Evolutionary conservation across 2,329 filamentous ascomycete genomes (phyloP).

Genomic region (Fusarium decemcellulare): DNA sequence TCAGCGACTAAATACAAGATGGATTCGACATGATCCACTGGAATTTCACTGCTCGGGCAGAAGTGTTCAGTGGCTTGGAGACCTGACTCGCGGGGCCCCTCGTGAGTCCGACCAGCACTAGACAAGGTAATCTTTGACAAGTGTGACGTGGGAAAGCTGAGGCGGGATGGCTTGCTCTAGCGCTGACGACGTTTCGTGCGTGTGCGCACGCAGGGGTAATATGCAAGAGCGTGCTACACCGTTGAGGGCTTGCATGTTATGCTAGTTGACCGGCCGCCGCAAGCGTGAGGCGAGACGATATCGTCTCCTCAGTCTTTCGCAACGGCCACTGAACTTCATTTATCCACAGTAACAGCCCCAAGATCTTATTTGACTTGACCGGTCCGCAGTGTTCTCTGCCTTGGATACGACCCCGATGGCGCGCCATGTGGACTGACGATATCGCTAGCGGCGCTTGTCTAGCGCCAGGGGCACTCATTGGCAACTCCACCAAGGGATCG

Average conservation of each 20-base stretch:
- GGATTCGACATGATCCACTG: not conserved
- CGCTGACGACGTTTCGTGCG: not conserved
- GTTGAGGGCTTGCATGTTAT: not conserved
- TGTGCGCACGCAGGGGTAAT: not conserved
- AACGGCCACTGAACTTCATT: not conserved
- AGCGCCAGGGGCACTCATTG: not conserved
- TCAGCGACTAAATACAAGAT: not conserved
- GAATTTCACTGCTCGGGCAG: not conserved
- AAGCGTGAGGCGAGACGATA: not conserved
- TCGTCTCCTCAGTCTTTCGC: not conserved
- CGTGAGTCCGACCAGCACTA: not conserved
- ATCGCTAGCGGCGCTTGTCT: not conserved
- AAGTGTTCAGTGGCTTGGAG: not conserved
- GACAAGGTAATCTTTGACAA: not conserved
- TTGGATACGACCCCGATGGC: not conserved
- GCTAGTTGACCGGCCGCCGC: not conserved
- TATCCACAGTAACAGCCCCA: not conserved
- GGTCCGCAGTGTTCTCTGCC: no score
- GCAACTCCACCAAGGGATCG: constrained; percentile 7
- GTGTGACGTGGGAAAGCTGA: constrained; percentile 5
- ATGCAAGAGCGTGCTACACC: constrained; percentile 4
- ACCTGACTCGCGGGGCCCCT: constrained; percentile 2
- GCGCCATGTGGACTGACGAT: not conserved
- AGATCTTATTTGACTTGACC: no score
- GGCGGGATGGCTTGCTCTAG: not conserved